Percentiles rank a stretch among this genome's conserved stretches.
Evolutionary conservation across 169 alveolate species (phyloP).

Genomic region (Plasmodium gonderi): DNA sequence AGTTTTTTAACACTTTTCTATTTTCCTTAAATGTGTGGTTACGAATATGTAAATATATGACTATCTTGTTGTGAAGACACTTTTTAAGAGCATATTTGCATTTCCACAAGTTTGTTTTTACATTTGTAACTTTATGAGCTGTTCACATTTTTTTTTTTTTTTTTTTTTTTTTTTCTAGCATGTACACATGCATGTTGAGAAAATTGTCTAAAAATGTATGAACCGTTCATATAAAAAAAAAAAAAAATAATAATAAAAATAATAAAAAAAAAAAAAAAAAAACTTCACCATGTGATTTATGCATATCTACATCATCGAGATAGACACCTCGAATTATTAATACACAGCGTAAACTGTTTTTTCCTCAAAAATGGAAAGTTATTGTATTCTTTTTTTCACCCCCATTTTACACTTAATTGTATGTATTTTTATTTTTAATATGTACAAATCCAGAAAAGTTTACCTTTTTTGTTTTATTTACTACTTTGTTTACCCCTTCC

Average conservation of each 20-base stretch:
- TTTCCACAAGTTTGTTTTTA: not conserved
- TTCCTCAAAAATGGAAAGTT: not conserved
- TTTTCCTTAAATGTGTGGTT: no score
- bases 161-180: slow-evolving; percentile 11
- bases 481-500: no score
- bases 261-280: not conserved
- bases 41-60: no score
- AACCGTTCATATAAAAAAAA: slow-evolving; percentile 39
- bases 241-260: slow-evolving; percentile 1
- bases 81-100: not conserved
- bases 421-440: no score
- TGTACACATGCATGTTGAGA: slow-evolving; percentile 49
- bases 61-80: no score
- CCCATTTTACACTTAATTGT: not conserved
- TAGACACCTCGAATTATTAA: not conserved
- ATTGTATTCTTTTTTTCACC: not conserved
- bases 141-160: slow-evolving; percentile 1
- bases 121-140: not conserved
- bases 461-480: not conserved
- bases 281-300: not conserved
- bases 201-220: slow-evolving; percentile 52
- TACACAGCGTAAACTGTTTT: not conserved
- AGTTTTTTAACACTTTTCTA: not conserved
- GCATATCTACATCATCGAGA: not conserved
- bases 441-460: no score